These are phyloP conservation scores for Aspergillus luchuensis DNA, from an alignment of 2,329 filamentous ascomycete species.

Conservation along the genomic window DNA sequence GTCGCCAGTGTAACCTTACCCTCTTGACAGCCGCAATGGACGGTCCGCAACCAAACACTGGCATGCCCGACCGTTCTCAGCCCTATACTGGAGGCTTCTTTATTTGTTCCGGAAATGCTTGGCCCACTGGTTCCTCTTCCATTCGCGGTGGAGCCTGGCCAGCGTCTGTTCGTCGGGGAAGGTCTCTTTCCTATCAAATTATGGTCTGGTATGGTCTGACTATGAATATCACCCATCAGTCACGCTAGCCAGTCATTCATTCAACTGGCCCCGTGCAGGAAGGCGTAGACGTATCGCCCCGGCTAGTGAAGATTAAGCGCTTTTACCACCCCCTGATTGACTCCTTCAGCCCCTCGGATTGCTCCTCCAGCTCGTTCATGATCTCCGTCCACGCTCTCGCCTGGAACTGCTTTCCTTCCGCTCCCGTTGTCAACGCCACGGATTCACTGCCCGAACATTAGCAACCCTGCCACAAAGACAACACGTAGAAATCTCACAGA, in stretches of 20 bases:
- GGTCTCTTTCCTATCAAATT: not conserved
- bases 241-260: conserved; percentile 1
- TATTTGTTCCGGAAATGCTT: conserved; percentile 3
- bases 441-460: conserved; percentile 35
- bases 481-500: not conserved
- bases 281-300: not conserved
- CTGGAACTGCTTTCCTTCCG: conserved; percentile 39
- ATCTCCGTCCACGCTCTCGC: conserved; percentile 47
- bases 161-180: not conserved
- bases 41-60: not conserved
- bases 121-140: conserved; percentile 12
- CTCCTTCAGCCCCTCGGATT: conserved; percentile 26
- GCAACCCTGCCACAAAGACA: not conserved
- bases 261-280: not conserved
- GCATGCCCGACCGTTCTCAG: conserved; percentile 1
- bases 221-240: not conserved
- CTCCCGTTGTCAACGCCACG: conserved; percentile 33
- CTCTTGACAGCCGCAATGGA: not conserved
- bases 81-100: conserved; percentile 3
- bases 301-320: not conserved
- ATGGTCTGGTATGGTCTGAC: not conserved
- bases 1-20: not conserved
- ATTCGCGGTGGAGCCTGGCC: conserved; percentile 5
- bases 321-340: conserved; percentile 9
- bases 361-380: conserved; percentile 32